Percentiles rank a stretch among this genome's conserved stretches.
phyloP scores from a whole-genome alignment of 2,329 filamentous ascomycete species.

The Tolypocladium ophioglossoides region DNA sequence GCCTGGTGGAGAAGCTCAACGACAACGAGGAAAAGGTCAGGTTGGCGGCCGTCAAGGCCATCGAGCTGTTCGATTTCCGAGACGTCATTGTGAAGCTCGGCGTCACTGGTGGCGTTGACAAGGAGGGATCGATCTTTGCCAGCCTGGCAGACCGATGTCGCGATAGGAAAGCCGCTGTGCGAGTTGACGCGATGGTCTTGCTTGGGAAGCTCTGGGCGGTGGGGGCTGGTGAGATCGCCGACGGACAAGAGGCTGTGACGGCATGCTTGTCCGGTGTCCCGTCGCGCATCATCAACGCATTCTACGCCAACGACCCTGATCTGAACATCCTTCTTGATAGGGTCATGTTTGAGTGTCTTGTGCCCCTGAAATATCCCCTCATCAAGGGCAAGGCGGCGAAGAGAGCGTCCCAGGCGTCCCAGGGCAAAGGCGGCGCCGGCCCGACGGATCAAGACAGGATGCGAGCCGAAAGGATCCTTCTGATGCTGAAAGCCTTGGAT shows the following conservation, averaged over 20 bases:
- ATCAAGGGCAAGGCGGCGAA: slow-evolving; percentile 51
- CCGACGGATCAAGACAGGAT: slow-evolving; percentile 64
- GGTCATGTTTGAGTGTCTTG: slow-evolving; percentile 74
- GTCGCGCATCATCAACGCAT: slow-evolving; percentile 73
- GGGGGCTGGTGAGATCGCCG: slow-evolving; percentile 74
- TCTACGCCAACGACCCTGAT: slow-evolving; percentile 82
- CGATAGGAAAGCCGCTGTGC: slow-evolving; percentile 72
- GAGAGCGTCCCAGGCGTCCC: slow-evolving; percentile 44
- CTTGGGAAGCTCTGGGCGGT: slow-evolving; percentile 90
- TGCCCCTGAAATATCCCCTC: slow-evolving; percentile 82
- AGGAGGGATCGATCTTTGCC: slow-evolving; percentile 66
- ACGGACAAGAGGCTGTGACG: slow-evolving; percentile 66
- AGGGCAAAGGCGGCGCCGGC: slow-evolving; percentile 26
- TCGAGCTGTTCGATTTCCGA: slow-evolving; percentile 70
- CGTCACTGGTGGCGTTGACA: slow-evolving; percentile 60
- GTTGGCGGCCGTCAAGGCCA: slow-evolving; percentile 74
- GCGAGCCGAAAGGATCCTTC: slow-evolving; percentile 72
- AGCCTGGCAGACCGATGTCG: slow-evolving; percentile 81
- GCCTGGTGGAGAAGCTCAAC: slow-evolving; percentile 68
- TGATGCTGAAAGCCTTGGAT: slow-evolving; percentile 71
- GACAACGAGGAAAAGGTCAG: slow-evolving; percentile 89
- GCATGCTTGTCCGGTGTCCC: slow-evolving; percentile 73
- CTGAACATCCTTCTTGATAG: slow-evolving; percentile 77
- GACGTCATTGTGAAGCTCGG: slow-evolving; percentile 78
- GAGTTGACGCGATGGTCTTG: slow-evolving; percentile 76